These are phyloP conservation scores for Phytophthora citricola DNA, from an alignment of 352 stramenopile species.

Conservation along the genomic window DNA sequence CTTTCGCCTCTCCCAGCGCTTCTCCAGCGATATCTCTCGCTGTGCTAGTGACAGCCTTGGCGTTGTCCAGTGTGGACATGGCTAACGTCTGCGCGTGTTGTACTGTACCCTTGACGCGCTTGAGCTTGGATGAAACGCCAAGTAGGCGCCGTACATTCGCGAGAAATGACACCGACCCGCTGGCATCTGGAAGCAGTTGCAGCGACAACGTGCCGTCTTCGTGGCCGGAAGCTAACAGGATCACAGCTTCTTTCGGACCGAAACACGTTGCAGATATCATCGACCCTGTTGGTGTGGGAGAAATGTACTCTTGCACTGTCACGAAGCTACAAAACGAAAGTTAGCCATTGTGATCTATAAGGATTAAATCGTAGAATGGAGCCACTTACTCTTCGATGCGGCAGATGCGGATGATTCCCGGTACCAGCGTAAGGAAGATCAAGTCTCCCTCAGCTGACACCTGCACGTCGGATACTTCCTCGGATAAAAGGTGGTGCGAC, in stretches of 20 bases:
- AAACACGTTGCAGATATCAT: constrained; percentile 70
- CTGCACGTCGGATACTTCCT: constrained; percentile 57
- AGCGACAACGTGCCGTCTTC: constrained; percentile 77
- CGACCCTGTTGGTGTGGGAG: constrained; percentile 34
- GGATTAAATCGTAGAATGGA: neutral
- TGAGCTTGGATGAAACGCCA: constrained; percentile 82
- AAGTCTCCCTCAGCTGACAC: constrained; percentile 77
- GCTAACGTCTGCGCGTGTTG: constrained; percentile 89
- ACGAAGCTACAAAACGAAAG: constrained; percentile 51
- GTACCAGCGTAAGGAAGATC: constrained; percentile 66
- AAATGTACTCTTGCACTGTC: constrained; percentile 77
- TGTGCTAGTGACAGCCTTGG: constrained; percentile 84
- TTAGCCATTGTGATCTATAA: neutral
- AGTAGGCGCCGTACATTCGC: constrained; percentile 75
- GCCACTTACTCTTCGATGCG: constrained; percentile 81
- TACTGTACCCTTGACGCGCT: constrained; percentile 88
- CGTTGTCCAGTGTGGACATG: constrained; percentile 82
- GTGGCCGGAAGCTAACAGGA: constrained; percentile 74
- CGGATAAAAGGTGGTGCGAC: constrained; percentile 48
- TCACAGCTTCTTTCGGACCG: constrained; percentile 80
- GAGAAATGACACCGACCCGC: constrained; percentile 79
- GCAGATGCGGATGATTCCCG: constrained; percentile 63
- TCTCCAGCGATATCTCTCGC: constrained; percentile 87
- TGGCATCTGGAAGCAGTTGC: constrained; percentile 83
- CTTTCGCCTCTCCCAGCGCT: constrained; percentile 83